phyloP scores from a whole-genome alignment of 2,329 filamentous ascomycete genomes.

The Emmonsiellopsis sp. region DNA sequence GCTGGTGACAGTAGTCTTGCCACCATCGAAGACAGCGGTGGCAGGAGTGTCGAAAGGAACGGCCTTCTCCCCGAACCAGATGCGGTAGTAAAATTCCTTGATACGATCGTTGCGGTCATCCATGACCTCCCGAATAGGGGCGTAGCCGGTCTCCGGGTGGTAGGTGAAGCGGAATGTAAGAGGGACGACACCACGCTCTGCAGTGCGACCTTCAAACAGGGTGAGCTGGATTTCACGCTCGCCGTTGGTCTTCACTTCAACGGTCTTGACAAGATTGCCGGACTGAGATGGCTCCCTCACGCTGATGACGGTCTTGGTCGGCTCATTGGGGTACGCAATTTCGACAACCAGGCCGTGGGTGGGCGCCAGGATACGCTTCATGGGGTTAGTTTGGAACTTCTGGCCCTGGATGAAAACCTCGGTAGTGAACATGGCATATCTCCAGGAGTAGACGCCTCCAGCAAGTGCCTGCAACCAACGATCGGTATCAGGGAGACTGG shows the following conservation, averaged over 20 bases:
- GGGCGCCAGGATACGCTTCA: conserved; percentile 83
- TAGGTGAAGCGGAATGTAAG: conserved; percentile 85
- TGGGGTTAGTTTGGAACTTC: conserved; percentile 94
- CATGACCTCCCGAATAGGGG: conserved; percentile 97
- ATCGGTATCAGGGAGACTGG: conserved; percentile 66
- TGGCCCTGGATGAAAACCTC: conserved; percentile 93
- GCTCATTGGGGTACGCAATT: conserved; percentile 70
- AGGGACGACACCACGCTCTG: conserved; percentile 69
- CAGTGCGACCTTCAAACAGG: conserved; percentile 88
- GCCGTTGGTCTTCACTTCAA: conserved; percentile 68
- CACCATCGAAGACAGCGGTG: conserved; percentile 82
- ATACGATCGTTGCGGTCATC: conserved; percentile 90
- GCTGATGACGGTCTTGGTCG: conserved; percentile 71
- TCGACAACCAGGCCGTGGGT: conserved; percentile 82
- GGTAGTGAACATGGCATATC: conserved; percentile 85
- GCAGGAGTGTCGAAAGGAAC: conserved; percentile 78
- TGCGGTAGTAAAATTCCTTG: conserved; percentile 98
- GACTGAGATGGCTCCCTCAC: conserved; percentile 81
- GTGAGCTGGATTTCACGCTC: conserved; percentile 77
- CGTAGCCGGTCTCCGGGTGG: conserved; percentile 89
- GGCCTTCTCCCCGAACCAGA: conserved; percentile 87
- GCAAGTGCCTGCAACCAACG: conserved; percentile 84
- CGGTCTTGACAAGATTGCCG: conserved; percentile 78
- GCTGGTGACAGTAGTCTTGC: conserved; percentile 73
- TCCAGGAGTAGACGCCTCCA: conserved; percentile 79